Percentiles rank a stretch among this genome's conserved stretches.
Conservation (phyloP, 1,139 yeast genomes). For the Lodderomyces theae region DNA sequence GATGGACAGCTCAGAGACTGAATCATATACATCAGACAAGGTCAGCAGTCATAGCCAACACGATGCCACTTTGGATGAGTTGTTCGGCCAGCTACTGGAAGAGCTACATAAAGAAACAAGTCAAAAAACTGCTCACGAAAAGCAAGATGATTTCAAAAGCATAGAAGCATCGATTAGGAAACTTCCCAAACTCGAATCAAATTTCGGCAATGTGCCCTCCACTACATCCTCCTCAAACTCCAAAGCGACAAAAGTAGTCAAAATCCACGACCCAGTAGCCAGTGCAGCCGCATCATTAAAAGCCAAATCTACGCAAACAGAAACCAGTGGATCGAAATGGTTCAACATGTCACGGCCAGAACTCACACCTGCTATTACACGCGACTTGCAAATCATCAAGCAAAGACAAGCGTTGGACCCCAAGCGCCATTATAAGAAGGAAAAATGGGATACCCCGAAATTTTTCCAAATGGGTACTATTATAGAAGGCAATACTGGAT, state of each 20-base stretch:
- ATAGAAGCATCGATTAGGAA: conserved; percentile 29
- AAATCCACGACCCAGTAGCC: conserved; percentile 52
- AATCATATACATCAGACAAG: conserved; percentile 13
- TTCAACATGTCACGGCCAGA: conserved; percentile 81
- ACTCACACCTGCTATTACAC: conserved; percentile 65
- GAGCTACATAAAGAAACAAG: conserved; percentile 20
- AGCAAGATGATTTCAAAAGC: conserved; percentile 24
- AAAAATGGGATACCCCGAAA: conserved; percentile 77
- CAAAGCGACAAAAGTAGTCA: conserved; percentile 24
- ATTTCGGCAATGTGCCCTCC: conserved; percentile 18
- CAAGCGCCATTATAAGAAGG: conserved; percentile 90
- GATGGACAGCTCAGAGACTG: conserved; percentile 17
- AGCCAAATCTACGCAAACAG: conserved; percentile 5
- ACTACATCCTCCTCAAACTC: no score
- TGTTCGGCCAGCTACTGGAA: conserved; percentile 28
- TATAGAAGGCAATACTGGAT: conserved; percentile 78
- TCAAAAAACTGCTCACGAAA: conserved; percentile 4
- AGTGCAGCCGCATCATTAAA: conserved; percentile 12
- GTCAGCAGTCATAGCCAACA: conserved; percentile 2
- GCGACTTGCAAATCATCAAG: conserved; percentile 76
- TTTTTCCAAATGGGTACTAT: conserved; percentile 88
- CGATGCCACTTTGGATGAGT: conserved; percentile 24
- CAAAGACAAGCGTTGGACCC: conserved; percentile 94
- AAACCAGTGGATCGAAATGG: conserved; percentile 61
- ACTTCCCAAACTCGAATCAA: conserved; percentile 38